Percentiles rank a stretch among this genome's conserved stretches.
Evolutionary conservation across 352 stramenopile genomes (phyloP).

Genomic region (Phytophthora hybrid): DNA sequence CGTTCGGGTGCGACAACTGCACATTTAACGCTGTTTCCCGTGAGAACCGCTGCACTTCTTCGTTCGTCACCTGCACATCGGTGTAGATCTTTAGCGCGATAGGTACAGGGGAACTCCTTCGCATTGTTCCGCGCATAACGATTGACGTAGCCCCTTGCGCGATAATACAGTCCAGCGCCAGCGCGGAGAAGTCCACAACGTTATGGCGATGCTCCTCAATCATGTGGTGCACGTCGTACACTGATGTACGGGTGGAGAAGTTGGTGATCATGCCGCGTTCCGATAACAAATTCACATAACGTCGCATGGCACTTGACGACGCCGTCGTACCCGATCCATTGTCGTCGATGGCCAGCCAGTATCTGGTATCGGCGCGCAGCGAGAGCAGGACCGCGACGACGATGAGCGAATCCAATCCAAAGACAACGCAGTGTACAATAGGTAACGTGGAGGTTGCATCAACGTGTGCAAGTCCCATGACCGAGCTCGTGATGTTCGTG

Average conservation of each 20-base stretch:
- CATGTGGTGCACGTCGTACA: conserved; percentile 91
- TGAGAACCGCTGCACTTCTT: conserved; percentile 85
- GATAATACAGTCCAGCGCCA: conserved; percentile 82
- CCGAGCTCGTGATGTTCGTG: conserved; percentile 58
- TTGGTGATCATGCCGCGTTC: conserved; percentile 89
- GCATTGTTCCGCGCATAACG: conserved; percentile 79
- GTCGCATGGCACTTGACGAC: conserved; percentile 69
- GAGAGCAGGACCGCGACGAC: conserved; percentile 78
- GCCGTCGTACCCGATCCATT: conserved; percentile 39
- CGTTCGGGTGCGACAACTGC: conserved; percentile 84
- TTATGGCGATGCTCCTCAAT: conserved; percentile 87
- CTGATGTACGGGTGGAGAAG: conserved; percentile 87
- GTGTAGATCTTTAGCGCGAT: conserved; percentile 91
- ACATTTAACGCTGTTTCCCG: conserved; percentile 85
- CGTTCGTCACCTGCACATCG: conserved; percentile 81
- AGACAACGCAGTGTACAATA: conserved; percentile 59
- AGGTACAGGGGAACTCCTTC: conserved; percentile 47
- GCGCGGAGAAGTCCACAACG: conserved; percentile 81
- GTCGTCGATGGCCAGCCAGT: conserved; percentile 88
- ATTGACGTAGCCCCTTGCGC: conserved; percentile 84
- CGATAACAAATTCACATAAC: conserved; percentile 77
- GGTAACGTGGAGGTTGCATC: conserved; percentile 39
- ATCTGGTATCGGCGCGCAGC: conserved; percentile 82
- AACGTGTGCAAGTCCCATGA: conserved; percentile 50
- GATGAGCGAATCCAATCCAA: conserved; percentile 65